phyloP scores from a whole-genome alignment of 768 basidiomycete species.

The Hypholoma sublateritium region DNA sequence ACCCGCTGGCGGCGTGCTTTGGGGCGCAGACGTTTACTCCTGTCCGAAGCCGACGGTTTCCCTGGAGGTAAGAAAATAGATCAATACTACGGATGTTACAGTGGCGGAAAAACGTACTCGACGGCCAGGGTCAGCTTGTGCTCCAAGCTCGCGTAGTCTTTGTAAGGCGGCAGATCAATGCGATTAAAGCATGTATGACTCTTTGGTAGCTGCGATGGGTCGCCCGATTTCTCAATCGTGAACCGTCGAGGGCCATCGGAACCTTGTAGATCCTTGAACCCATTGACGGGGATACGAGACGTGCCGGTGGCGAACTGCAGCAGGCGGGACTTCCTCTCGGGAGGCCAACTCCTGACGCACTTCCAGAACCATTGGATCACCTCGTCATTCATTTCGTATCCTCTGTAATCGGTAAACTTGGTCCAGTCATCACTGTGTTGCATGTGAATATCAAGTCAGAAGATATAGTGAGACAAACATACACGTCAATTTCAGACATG shows the following conservation, averaged over 20 bases:
- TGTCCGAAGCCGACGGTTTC: constrained; percentile 96
- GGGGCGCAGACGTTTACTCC: constrained; percentile 50
- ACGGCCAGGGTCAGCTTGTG: constrained; percentile 94
- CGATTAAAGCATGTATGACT: constrained; percentile 96
- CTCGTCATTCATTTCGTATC: constrained; percentile 92
- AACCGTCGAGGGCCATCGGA: constrained; percentile 96
- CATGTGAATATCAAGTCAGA: neutral
- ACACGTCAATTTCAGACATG: constrained; percentile 99
- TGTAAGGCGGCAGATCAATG: constrained; percentile 97
- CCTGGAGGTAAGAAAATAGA: constrained; percentile 34
- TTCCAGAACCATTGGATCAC: constrained; percentile 99
- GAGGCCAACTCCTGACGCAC: constrained; percentile 95
- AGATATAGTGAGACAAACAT: constrained; percentile 34
- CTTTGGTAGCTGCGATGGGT: constrained; percentile 95
- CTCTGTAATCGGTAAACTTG: constrained; percentile 98
- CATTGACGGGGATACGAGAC: constrained; percentile 95
- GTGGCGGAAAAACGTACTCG: constrained; percentile 59
- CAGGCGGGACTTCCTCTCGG: constrained; percentile 95
- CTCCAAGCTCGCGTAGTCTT: constrained; percentile 91
- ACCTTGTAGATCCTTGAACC: constrained; percentile 98
- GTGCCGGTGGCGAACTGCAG: constrained; percentile 98
- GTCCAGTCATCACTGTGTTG: constrained; percentile 87
- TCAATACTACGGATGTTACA: constrained; percentile 9
- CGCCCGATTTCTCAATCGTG: constrained; percentile 98
- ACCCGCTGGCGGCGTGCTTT: neutral